Percentiles rank a stretch among this genome's conserved stretches.
These are phyloP conservation scores for Casaregolazyma lundiana DNA, from an alignment of 1,139 yeast species.

Conservation along the genomic window DNA sequence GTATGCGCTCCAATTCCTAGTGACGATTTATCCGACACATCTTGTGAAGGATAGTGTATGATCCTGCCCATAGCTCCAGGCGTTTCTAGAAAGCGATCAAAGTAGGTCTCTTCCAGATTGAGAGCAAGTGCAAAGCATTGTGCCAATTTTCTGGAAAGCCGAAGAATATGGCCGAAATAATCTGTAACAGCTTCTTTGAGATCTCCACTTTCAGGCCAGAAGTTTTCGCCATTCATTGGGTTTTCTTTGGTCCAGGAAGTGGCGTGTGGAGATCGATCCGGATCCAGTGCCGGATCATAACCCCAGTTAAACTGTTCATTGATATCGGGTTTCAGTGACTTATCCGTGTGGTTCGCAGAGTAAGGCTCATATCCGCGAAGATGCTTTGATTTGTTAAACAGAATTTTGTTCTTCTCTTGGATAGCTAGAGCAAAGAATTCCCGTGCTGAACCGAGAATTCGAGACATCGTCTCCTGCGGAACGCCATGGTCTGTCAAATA, in stretches of 20 bases:
- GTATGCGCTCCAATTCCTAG: conserved; percentile 39
- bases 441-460: conserved; percentile 22
- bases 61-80: conserved; percentile 31
- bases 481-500: conserved; percentile 31
- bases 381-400: conserved; percentile 23
- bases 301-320: conserved; percentile 32
- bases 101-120: conserved; percentile 29
- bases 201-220: conserved; percentile 21
- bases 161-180: conserved; percentile 25
- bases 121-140: conserved; percentile 32
- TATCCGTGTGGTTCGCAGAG: conserved; percentile 19
- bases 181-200: conserved; percentile 22
- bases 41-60: conserved; percentile 35
- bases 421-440: conserved; percentile 27
- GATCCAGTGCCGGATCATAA: conserved; percentile 21
- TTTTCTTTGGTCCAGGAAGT: conserved; percentile 7
- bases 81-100: conserved; percentile 22
- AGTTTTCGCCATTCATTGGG: conserved; percentile 14
- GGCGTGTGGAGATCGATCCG: conserved; percentile 16
- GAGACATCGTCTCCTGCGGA: conserved; percentile 19
- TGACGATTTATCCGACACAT: conserved; percentile 15
- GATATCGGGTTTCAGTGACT: conserved; percentile 24
- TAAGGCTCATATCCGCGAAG: conserved; percentile 32
- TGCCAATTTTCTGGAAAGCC: conserved; percentile 27
- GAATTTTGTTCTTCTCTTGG: conserved; percentile 28